Evolutionary conservation across 768 basidiomycete genomes (phyloP).

Genomic region (Mrakia blollopis): DNA sequence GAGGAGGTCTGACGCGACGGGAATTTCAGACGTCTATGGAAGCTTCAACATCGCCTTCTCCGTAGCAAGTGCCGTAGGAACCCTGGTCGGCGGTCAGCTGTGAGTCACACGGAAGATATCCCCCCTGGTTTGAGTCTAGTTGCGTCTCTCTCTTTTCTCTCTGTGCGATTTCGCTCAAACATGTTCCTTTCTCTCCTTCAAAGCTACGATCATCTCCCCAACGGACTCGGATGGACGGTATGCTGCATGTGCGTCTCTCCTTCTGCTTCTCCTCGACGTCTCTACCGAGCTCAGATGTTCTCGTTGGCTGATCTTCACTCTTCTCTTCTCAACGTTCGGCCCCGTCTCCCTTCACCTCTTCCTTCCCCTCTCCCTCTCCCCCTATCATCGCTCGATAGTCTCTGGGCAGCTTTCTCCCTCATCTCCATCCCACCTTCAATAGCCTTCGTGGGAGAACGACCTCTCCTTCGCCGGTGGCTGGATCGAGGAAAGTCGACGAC

Average conservation of each 20-base stretch:
- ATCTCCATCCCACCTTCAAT: not conserved
- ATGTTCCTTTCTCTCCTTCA: not conserved
- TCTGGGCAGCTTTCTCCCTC: not conserved
- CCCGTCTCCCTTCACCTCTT: not conserved
- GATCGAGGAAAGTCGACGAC: not conserved
- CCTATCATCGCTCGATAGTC: not conserved
- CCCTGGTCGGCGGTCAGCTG: conserved; percentile 7
- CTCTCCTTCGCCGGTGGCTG: not conserved
- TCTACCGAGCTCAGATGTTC: not conserved
- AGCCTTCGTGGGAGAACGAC: not conserved
- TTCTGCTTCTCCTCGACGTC: not conserved
- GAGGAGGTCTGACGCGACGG: not conserved
- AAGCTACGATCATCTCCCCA: not conserved
- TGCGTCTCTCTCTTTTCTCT: not conserved
- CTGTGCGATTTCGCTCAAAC: not conserved
- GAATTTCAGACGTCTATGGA: conserved; percentile 5
- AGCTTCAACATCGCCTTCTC: conserved; percentile 15
- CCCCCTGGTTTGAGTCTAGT: too few species aligned
- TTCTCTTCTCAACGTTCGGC: too few species aligned
- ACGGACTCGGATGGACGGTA: not conserved
- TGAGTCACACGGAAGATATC: not conserved
- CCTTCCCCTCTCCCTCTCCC: not conserved
- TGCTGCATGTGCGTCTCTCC: not conserved
- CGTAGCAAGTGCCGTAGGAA: not conserved
- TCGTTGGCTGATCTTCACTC: too few species aligned